Evolutionary conservation across 768 basidiomycete species (phyloP), one percentile per base, ranked within the genome.

Genomic region (Mycena galopus): DNA sequence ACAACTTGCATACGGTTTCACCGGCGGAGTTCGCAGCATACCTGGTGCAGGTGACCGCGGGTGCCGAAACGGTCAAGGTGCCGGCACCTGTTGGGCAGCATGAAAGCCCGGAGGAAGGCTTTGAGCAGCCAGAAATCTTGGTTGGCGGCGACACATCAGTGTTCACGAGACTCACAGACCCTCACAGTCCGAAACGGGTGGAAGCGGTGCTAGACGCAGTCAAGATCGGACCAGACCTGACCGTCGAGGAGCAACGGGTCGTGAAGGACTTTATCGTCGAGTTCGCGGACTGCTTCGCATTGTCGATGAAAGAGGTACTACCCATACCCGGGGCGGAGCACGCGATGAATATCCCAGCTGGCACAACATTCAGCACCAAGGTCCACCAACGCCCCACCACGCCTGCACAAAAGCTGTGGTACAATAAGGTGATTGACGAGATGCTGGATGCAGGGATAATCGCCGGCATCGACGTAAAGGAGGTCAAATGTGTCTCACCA

Each of bases 271-370:
- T 85, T 14, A 53, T 86, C 0, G 30, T 14, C 0, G 74, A 83
- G 65, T 85, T 76, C 63, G 82, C 86, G 0, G 84, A 86, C 68
- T 76, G 77, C 47, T 87, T 84, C 67, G 82, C 84, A 3, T 67
- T 86, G 3, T 81, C 81, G 0, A 71, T 86, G 12, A 77, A 78
- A 16, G 83, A 87, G 67, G 85, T 86, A 0, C 59, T 68, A 1
- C 73, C 76, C 0, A 81, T 86, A 0, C 64, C 76, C 7, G 80
- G 79, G 4, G 79, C 78, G 4, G 74, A 76, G 9, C 85, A 86
- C 73, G 69, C 60, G 2, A 75, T 87, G 19, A 75, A 82, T 66
- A 77, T 86, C 1, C 79, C 79, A 1, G 64, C 70, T 16, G 78
- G 74, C 6, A 60, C 76, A 0, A 77, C 19, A 14, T 83, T 87